Conservation (phyloP, 352 stramenopile genomes). For the Phytophthora sp. region DNA sequence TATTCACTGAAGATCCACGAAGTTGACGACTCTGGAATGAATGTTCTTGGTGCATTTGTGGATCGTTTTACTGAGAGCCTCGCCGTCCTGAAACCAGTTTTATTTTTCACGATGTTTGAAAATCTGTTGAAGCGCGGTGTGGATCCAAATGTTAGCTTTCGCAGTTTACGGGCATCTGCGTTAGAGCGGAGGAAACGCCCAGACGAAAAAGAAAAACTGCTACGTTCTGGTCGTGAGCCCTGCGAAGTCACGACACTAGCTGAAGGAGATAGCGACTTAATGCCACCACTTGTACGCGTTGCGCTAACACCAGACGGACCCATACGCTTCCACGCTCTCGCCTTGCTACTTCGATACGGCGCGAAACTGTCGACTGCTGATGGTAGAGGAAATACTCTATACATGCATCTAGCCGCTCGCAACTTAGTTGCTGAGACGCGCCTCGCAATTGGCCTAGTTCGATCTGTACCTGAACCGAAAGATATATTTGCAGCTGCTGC, state of each 20-base stretch:
- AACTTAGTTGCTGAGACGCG: constrained; percentile 58
- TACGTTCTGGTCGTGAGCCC: constrained; percentile 36
- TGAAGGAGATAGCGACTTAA: constrained; percentile 29
- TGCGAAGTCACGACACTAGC: constrained; percentile 45
- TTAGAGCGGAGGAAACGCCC: constrained; percentile 7
- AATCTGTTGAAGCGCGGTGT: constrained; percentile 63
- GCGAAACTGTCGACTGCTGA: constrained; percentile 57
- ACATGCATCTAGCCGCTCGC: constrained; percentile 64
- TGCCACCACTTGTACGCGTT: constrained; percentile 54
- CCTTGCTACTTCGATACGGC: constrained; percentile 60
- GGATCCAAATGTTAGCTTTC: constrained; percentile 53
- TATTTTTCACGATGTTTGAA: constrained; percentile 52
- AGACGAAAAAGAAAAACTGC: constrained; percentile 14
- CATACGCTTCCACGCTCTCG: constrained; percentile 47
- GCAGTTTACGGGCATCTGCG: constrained; percentile 20
- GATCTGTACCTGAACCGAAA: constrained; percentile 47
- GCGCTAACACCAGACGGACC: constrained; percentile 37
- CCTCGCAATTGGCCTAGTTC: constrained; percentile 52
- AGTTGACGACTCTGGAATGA: constrained; percentile 46
- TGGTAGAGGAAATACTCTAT: constrained; percentile 55
- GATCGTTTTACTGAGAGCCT: constrained; percentile 58
- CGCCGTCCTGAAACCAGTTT: constrained; percentile 10
- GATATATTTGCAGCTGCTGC: constrained; percentile 27
- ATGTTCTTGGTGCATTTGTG: constrained; percentile 56
- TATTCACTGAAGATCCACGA: constrained; percentile 45